Evolutionary conservation across 2,329 filamentous ascomycete species (phyloP).

Genomic region (Fusarium sp.): DNA sequence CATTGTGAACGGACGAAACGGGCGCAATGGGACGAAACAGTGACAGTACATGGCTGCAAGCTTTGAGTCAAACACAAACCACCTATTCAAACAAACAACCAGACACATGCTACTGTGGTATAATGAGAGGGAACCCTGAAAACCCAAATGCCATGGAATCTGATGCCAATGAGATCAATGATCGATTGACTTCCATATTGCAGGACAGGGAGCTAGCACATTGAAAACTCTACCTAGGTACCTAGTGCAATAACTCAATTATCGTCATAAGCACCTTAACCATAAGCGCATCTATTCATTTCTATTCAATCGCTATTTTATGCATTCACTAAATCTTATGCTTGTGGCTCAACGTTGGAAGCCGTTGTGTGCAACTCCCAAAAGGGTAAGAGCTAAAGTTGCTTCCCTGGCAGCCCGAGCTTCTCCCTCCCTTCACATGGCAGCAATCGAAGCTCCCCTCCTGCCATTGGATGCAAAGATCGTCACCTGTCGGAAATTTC

Average conservation of each 20-base stretch:
- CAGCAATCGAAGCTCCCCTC: constrained; percentile 7
- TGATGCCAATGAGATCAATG: not conserved
- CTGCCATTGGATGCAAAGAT: constrained; percentile 38
- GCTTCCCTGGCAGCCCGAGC: constrained; percentile 10
- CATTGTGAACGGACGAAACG: constrained; percentile 16
- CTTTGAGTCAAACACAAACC: constrained; percentile 11
- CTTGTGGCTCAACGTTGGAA: constrained; percentile 25
- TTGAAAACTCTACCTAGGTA: not conserved
- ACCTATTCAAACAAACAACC: not conserved
- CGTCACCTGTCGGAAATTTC: constrained; percentile 11
- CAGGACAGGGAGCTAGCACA: constrained; percentile 1
- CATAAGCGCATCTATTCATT: not conserved
- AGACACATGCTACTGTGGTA: constrained; percentile 10
- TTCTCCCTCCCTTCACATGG: constrained; percentile 29
- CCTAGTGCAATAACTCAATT: not conserved
- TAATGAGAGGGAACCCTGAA: constrained; percentile 24
- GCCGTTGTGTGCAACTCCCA: constrained; percentile 20
- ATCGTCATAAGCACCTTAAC: not conserved
- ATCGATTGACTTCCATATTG: not conserved
- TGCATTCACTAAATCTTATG: constrained; percentile 21
- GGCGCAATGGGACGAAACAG: constrained; percentile 5
- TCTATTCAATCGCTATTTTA: constrained; percentile 11
- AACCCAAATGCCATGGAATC: not conserved
- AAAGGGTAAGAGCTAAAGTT: constrained; percentile 13
- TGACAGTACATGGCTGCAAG: constrained; percentile 3